A percentile compares a stretch with the other conserved stretches of the same genome.
Evolutionary conservation across 495 filamentous ascomycete genomes (phyloP).

Genomic region (Neurospora tetraspora): DNA sequence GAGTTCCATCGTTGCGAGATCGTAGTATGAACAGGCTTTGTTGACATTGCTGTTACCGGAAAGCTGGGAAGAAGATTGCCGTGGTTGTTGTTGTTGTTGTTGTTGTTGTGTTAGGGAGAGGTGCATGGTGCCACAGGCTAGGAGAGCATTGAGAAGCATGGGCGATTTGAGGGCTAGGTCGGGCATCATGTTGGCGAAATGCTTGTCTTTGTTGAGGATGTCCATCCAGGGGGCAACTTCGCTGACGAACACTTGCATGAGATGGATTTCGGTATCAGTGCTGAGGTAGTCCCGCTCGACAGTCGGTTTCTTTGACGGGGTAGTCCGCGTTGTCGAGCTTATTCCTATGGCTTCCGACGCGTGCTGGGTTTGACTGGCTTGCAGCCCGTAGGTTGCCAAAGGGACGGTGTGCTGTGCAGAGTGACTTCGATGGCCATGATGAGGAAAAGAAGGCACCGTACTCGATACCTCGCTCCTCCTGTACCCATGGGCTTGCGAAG

Average conservation of each 20-base stretch:
- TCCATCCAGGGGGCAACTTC: constrained; percentile 95
- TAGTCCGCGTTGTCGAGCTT: neutral
- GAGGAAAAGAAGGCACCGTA: constrained; percentile 11
- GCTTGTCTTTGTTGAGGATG: constrained; percentile 74
- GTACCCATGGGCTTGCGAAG: constrained; percentile 10
- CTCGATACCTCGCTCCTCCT: constrained; percentile 22
- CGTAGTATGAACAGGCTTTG: constrained; percentile 53
- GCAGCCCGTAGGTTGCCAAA: neutral
- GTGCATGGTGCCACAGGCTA: constrained; percentile 84
- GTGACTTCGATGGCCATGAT: neutral
- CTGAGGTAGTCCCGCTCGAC: constrained; percentile 48
- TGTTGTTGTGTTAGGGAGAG: constrained; percentile 58
- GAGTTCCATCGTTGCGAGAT: constrained; percentile 66
- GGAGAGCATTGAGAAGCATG: constrained; percentile 83
- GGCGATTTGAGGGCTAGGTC: constrained; percentile 73
- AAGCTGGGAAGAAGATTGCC: neutral
- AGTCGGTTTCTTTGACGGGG: neutral
- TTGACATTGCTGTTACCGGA: neutral
- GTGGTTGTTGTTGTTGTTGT: constrained; percentile 45
- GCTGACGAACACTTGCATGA: constrained; percentile 86
- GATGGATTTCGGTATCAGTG: constrained; percentile 64
- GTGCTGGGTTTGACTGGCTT: neutral
- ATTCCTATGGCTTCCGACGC: neutral
- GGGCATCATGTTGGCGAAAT: constrained; percentile 78
- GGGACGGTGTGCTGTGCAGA: neutral